Percentiles rank a stretch among this genome's conserved stretches.
These are phyloP conservation scores for Cercospora zeae-maydis DNA, from an alignment of 2,329 filamentous ascomycete species.

Conservation along the genomic window DNA sequence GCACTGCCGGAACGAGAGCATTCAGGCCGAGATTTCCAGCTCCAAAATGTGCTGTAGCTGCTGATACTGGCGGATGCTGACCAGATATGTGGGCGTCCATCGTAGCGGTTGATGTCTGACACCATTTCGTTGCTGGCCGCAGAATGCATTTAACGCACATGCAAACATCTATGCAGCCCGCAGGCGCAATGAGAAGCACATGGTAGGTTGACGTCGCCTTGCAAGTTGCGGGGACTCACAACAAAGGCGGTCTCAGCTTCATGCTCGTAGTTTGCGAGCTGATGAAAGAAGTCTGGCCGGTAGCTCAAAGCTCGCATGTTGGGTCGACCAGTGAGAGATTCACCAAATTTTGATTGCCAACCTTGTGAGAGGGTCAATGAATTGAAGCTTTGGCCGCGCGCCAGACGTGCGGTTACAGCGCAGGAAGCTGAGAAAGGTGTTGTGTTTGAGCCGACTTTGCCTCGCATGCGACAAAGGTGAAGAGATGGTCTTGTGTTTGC, in stretches of 20 bases:
- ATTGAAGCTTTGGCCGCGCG: not conserved
- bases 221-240: not conserved
- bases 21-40: conserved; percentile 31
- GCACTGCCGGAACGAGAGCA: conserved; percentile 35
- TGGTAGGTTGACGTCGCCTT: not conserved
- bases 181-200: not conserved
- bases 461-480: not conserved
- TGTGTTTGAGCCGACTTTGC: not conserved
- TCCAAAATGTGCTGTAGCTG: conserved; percentile 21
- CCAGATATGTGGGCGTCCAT: not conserved
- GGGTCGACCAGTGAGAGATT: not conserved
- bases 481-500: not conserved
- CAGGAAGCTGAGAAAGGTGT: not conserved
- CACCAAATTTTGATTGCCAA: not conserved
- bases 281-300: not conserved
- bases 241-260: not conserved
- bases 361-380: not conserved
- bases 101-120: not conserved
- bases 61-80: conserved; percentile 8
- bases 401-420: not conserved
- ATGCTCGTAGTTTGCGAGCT: not conserved
- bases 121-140: not conserved
- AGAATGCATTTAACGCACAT: not conserved
- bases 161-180: not conserved
- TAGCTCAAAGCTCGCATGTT: not conserved